Base-by-base conservation (phyloP, 169 alveolate species). In the Eimeria falciformis region DNA sequence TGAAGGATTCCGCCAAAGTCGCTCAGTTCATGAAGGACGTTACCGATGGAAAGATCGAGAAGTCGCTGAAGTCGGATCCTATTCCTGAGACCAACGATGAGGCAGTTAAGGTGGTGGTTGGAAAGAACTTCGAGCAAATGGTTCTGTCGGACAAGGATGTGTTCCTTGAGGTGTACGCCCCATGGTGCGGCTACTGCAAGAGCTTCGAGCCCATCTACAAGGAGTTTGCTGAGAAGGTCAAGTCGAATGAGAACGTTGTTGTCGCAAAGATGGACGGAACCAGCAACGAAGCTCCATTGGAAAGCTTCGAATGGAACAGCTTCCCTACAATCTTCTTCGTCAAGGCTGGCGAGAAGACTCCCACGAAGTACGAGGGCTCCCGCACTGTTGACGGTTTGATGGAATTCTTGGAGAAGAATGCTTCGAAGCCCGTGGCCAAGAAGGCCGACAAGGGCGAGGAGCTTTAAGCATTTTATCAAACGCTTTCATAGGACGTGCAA, bases 181-280 rank as follows among this genome's bases (percentile, higher is more conserved):
- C 99, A 68, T 98, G 99, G 99, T 98, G 99, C 93, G 99, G 99
- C 43, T 99, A 98, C 96, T 98, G 99, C 97, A 98, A 98, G 94
- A 93, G 96, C 93, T 95, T 98, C 56, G 98, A 97, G 66, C 98
- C 99, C 23, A 81, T 90, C 56, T 95, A 95, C 96, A 95, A 81
- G 69, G 94, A 94, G 68, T 92, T 94, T 69, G 96, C 95, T 0
- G 95, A 93, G 68, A 93, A 97, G 90, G 83, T 96, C 91, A 93
- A 91, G 91, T 94, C 85, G 84, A 96, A 95, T 77, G 96, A 94
- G 66, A 93, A 95, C 83, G 69, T 97, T 56, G 95, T 97, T 56
- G 96, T 98, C 77, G 99, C 99, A 45, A 97, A 98, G 95, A 95
- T 97, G 88, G 99, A 98, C 94, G 98, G 99, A 50, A 97, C 98